phyloP scores from a whole-genome alignment of 345 rosid genomes.

The Ceriops tagal region DNA sequence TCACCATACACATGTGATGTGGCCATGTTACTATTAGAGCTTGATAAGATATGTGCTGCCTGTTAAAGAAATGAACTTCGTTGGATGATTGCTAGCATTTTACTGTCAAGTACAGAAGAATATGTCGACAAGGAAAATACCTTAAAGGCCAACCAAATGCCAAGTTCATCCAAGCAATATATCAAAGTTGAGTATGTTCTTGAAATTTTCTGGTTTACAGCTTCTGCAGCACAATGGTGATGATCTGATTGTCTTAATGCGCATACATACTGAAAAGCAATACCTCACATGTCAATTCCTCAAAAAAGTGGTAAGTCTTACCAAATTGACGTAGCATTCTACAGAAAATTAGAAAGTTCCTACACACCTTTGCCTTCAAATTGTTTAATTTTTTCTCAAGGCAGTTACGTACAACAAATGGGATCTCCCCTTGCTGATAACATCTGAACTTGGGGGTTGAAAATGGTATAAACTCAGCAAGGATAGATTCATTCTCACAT shows the following conservation, averaged over 20 bases:
- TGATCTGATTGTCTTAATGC: slow-evolving; percentile 39
- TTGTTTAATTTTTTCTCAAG: slow-evolving; percentile 28
- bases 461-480: slow-evolving; percentile 57
- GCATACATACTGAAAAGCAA: slow-evolving; percentile 48
- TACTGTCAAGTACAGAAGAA: neutral
- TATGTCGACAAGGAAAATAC: slow-evolving; percentile 26
- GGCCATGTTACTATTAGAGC: slow-evolving; percentile 44
- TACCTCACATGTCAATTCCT: slow-evolving; percentile 10
- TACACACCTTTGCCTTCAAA: slow-evolving; percentile 44
- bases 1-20: slow-evolving; percentile 38
- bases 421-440: slow-evolving; percentile 38
- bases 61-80: slow-evolving; percentile 21
- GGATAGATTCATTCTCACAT: slow-evolving; percentile 51
- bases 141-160: slow-evolving; percentile 76
- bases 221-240: slow-evolving; percentile 22
- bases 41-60: slow-evolving; percentile 68
- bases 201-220: slow-evolving; percentile 38
- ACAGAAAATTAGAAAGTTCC: neutral
- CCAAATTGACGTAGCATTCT: neutral
- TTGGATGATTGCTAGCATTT: neutral
- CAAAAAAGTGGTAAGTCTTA: neutral
- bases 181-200: slow-evolving; percentile 40
- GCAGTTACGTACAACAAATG: slow-evolving; percentile 15
- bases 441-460: slow-evolving; percentile 54
- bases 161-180: slow-evolving; percentile 71